Base-by-base conservation (phyloP, 176 grass and related monocot species). In the Canna indica region DNA sequence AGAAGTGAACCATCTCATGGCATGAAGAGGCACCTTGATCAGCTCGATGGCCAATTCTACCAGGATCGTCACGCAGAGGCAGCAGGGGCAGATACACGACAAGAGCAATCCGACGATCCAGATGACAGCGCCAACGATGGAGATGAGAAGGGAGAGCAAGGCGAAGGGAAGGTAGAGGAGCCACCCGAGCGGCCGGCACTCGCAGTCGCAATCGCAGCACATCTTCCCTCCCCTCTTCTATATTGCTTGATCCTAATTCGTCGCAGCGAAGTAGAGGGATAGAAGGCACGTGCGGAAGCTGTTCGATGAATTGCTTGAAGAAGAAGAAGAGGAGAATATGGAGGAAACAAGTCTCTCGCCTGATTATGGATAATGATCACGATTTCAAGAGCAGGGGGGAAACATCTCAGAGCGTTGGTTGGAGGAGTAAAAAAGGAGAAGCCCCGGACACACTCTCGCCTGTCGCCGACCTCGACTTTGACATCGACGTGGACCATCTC, bases 21-120 rank as follows among this genome's bases (percentile, higher is more conserved):
- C 83, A 78, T 85, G 83, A 39, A 85, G 78, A 29, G 83, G 83
- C 3, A 78, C 83, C 68, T 85, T 85, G 56, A 85, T 75, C 69
- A 85, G 83, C 62, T 85, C 83, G 62, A 85, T 77, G 28, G 83
- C 78, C n/a, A 85, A 3, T 44, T 85, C 83, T 20, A 81, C 83
- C 52, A 81, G 10, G 53, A 85, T 67, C 35, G 78, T 85, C 69
- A 85, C 69, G 53, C 83, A 85, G 46, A 85, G 65, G 76, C 78
- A 85, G 69, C 83, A 85, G 22, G 83, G 83, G 78, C 83, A 85
- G 68, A 85, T 78, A 69, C 83, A 85, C 8, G 83, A 85, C 17
- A 85, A 60, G 71, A 81, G 68, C 61, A 85, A 91, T 81, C 88
- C 88, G 69, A 87, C 75, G 78, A 87, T 66, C 88, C 88, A 86